Evolutionary conservation across 306 rosid species (phyloP).

Genomic region (Hippophae tibetana): DNA sequence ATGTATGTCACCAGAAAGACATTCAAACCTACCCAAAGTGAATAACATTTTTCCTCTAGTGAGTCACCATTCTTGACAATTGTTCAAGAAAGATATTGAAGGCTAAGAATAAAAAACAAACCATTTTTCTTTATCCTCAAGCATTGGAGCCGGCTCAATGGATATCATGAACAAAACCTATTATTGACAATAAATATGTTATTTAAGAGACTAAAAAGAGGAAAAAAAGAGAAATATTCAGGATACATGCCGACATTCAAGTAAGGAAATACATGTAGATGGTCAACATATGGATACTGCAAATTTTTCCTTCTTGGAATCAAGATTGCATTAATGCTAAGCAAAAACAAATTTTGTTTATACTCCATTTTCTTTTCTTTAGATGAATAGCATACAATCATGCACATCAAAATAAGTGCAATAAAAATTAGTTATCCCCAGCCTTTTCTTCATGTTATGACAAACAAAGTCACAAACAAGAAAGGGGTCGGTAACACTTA

Average conservation of each 20-base stretch:
- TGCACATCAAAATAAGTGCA: no score
- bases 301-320: not conserved
- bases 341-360: no score
- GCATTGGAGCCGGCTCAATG: conserved; percentile 99
- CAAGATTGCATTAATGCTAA: no score
- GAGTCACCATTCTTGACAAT: conserved; percentile 10
- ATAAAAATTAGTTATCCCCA: no score
- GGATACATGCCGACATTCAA: not conserved
- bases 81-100: conserved; percentile 2
- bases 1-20: no score
- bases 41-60: not conserved
- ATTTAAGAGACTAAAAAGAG: not conserved
- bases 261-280: not conserved
- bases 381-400: no score
- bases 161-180: conserved; percentile 99
- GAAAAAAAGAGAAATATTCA: not conserved
- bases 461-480: not conserved
- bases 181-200: conserved; percentile 14
- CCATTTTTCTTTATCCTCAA: conserved; percentile 99
- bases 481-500: not conserved
- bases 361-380: no score
- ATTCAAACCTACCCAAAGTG: not conserved
- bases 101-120: conserved; percentile 30
- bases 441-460: no score
- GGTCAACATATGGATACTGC: not conserved